A percentile compares a stretch with the other conserved stretches of the same genome.
These are phyloP conservation scores for Scutellaria galericulata DNA, from an alignment of 257 asterid genomes.

Conservation along the genomic window DNA sequence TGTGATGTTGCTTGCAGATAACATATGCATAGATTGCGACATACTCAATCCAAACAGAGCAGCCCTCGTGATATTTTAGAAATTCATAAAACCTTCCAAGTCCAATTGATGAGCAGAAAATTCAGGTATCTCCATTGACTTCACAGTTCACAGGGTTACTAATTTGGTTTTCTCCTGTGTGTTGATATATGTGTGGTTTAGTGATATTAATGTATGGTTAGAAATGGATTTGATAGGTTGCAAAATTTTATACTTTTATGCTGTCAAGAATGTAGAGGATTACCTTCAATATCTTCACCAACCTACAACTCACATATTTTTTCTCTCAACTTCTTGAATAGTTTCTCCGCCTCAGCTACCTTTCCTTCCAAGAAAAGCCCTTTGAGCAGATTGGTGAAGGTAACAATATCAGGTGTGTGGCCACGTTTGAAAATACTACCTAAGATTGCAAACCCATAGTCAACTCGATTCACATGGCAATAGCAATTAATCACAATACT, in stretches of 20 bases:
- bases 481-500: no score
- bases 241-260: background rate
- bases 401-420: no score
- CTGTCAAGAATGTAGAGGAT: no score
- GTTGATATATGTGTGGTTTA: slow-evolving; percentile 5
- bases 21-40: slow-evolving; percentile 70
- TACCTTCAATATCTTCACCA: no score
- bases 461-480: no score
- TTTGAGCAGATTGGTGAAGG: no score
- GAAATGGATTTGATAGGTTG: slow-evolving; percentile 4
- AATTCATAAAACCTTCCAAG: slow-evolving; percentile 64
- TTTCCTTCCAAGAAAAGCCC: no score
- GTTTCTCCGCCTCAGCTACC: no score
- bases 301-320: no score
- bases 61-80: slow-evolving; percentile 56
- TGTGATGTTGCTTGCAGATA: slow-evolving; percentile 49
- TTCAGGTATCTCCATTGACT: slow-evolving; percentile 46
- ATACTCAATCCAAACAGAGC: slow-evolving; percentile 69
- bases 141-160: slow-evolving; percentile 23
- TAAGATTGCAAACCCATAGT: no score
- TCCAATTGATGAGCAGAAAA: slow-evolving; percentile 55
- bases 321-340: no score
- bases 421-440: no score
- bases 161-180: background rate
- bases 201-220: background rate